Base-by-base conservation (phyloP, 495 filamentous ascomycete genomes). In the Talaromyces liani region DNA sequence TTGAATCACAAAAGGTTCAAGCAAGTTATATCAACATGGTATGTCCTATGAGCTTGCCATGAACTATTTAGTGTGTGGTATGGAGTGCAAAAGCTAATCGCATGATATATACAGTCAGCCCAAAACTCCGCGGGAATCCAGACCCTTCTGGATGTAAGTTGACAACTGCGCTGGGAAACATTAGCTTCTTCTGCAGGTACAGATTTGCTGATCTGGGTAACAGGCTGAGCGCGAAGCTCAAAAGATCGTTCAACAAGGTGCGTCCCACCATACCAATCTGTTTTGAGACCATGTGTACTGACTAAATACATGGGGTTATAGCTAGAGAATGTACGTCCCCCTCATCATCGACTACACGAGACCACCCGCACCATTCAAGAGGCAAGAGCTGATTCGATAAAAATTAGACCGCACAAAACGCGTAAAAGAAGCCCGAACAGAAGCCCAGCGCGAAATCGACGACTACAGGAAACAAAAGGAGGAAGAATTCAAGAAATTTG, bases 71-170 rank as follows among this genome's bases (percentile, higher is more conserved):
- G 16, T 27, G 22, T 16, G 16, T 55, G 24, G 7, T 49, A 8
- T 18, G 9, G 18, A 20, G 45, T 47, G 6, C 31, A 25, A 58
- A 63, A n/a, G 20, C 27, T 34, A 55, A 55, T 31, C 47, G 61
- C 49, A 55, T 54, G 36, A 16, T 41, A 14, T n/a, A 27, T 39
- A 20, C 56, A 98, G 94, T 94, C 94, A 70, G 95, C 93, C 69
- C 95, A 98, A 84, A 97, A 97, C 82, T 97, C 93, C 69, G 87
- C 89, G 69, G 94, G 94, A 74, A 98, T 98, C 74, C 92, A 96
- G 79, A 97, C 93, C 72, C 88, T 98, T 65, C 92, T 98, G 77
- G 95, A 98, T 82, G 94, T 98, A 90, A 69, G 90, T 77, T 24
- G 60, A 41, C 31, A 27, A 9, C 22, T 24, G 16, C 5, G 6